A percentile compares a stretch with the other conserved stretches of the same genome.
Conservation (phyloP, 805 yeast genomes). For the Cyberlindnera misumaiensis region DNA sequence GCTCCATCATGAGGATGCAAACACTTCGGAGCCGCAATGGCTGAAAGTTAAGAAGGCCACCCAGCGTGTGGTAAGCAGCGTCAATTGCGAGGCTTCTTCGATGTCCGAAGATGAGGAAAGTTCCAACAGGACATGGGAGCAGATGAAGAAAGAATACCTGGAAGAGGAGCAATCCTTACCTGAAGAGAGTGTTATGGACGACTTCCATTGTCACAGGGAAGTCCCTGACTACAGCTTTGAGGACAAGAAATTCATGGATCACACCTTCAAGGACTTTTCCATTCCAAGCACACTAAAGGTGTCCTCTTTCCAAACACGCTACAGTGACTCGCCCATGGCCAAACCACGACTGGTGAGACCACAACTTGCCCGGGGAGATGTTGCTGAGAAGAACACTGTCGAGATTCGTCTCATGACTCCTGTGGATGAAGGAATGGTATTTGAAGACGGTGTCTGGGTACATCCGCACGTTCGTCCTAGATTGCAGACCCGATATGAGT, state of each 20-base stretch:
- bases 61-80: conserved; percentile 1
- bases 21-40: conserved; percentile 19
- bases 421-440: conserved; percentile 18
- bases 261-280: conserved; percentile 6
- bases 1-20: conserved; percentile 11
- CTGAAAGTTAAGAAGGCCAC: conserved; percentile 12
- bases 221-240: conserved; percentile 20
- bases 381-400: conserved; percentile 1
- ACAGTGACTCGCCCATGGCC: conserved; percentile 20
- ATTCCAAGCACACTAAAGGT: conserved; percentile 13
- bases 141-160: conserved; percentile 14
- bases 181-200: background rate
- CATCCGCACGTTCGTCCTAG: conserved; percentile 5
- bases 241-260: conserved; percentile 11
- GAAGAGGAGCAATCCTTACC: background rate
- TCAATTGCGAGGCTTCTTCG: background rate
- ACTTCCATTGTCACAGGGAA: background rate
- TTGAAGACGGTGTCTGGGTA: conserved; percentile 18
- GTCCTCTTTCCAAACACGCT: conserved; percentile 14
- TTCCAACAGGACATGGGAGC: conserved; percentile 19
- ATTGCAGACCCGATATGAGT: background rate
- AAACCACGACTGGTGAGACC: conserved; percentile 18
- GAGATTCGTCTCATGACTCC: conserved; percentile 20
- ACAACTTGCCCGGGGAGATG: background rate
- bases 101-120: background rate